Evolutionary conservation across 306 rosid genomes (phyloP).

Genomic region (Cajanus cajan): DNA sequence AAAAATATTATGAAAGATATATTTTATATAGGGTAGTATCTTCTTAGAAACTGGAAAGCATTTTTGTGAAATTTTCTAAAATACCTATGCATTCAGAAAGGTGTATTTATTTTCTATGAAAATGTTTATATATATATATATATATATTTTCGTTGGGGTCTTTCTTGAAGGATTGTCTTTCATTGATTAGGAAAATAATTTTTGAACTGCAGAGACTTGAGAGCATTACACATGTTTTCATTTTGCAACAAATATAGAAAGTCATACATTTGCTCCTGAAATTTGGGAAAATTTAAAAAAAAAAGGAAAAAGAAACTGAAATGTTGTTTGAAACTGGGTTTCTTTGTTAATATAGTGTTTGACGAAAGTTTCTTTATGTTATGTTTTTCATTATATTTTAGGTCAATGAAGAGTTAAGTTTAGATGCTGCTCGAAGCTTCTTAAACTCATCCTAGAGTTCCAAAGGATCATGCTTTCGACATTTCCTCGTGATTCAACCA

Average conservation of each 20-base stretch:
- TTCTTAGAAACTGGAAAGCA: constrained; percentile 4
- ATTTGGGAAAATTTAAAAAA: background rate
- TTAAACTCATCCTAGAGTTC: constrained; percentile 45
- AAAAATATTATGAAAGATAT: background rate
- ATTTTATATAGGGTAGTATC: background rate
- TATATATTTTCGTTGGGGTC: background rate
- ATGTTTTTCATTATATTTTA: constrained; percentile 2
- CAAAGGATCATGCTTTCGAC: constrained; percentile 13
- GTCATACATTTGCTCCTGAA: background rate
- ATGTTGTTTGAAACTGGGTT: background rate
- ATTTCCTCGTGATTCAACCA: constrained; percentile 23
- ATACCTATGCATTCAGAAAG: background rate
- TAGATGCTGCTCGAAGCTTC: constrained; percentile 59
- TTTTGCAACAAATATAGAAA: background rate
- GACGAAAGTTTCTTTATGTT: background rate
- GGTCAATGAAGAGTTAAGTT: constrained; percentile 73
- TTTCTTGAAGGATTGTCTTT: background rate
- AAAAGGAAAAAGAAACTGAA: background rate
- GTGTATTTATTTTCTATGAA: background rate
- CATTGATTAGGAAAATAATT: background rate
- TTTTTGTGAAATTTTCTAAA: background rate
- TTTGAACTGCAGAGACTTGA: background rate
- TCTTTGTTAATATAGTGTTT: background rate
- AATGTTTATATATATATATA: background rate
- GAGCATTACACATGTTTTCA: background rate